phyloP scores from a whole-genome alignment of 2,329 filamentous ascomycete genomes.

The Nigrospora oryzae region DNA sequence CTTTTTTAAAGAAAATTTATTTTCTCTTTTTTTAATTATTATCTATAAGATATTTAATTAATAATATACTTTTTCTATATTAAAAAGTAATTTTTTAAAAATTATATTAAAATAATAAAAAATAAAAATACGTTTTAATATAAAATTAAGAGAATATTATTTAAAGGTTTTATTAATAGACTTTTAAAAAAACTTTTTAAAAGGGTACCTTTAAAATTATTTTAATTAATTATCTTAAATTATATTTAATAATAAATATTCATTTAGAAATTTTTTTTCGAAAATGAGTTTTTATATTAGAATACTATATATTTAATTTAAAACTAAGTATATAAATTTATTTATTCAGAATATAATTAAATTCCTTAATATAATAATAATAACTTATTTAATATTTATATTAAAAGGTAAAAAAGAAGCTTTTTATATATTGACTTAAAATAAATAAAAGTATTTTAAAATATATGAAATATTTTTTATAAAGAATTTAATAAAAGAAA shows the following conservation, averaged over 20 bases:
- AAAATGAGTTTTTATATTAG: no score
- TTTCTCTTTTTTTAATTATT: no score
- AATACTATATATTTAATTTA: not conserved
- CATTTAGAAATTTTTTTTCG: not conserved
- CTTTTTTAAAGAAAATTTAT: not conserved
- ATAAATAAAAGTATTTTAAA: not conserved
- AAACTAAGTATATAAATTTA: not conserved
- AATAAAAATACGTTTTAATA: not conserved
- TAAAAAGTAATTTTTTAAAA: not conserved
- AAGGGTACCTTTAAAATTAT: not conserved
- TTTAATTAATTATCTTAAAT: no score
- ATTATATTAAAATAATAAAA: not conserved
- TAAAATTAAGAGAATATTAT: not conserved
- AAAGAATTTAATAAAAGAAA: no score
- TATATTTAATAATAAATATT: not conserved
- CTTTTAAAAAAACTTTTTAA: not conserved
- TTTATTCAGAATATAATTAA: not conserved
- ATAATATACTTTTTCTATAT: not conserved
- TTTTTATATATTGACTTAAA: no score
- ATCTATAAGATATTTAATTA: not conserved
- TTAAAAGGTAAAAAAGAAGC: not conserved
- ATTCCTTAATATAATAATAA: not conserved
- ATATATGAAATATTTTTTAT: not conserved
- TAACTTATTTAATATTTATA: no score
- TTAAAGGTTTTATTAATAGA: no score